These are phyloP conservation scores for Antarctomyces pellizariae DNA, from an alignment of 495 filamentous ascomycete species.

Conservation along the genomic window DNA sequence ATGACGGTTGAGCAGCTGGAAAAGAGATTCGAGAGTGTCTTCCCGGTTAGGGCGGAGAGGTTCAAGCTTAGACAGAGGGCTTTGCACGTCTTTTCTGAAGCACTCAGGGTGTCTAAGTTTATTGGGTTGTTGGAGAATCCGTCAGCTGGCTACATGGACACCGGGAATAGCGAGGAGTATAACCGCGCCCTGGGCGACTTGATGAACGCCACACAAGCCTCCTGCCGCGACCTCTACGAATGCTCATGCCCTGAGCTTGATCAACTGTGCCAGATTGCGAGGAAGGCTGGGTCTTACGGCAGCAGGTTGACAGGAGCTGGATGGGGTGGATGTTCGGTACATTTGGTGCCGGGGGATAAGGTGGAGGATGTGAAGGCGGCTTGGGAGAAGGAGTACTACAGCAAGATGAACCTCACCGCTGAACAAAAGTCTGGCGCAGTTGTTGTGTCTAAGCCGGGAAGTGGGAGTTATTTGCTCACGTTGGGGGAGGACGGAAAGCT, in stretches of 20 bases:
- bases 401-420: constrained; percentile 42
- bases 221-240: constrained; percentile 65
- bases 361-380: constrained; percentile 59
- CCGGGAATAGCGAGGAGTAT: constrained; percentile 29
- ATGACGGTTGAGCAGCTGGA: constrained; percentile 49
- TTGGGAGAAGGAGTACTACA: constrained; percentile 66
- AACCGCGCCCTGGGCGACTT: constrained; percentile 54
- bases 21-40: constrained; percentile 49
- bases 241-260: constrained; percentile 84
- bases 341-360: constrained; percentile 69
- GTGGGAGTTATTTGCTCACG: constrained; percentile 30
- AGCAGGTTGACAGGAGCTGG: constrained; percentile 81
- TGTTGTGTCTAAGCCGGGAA: constrained; percentile 71
- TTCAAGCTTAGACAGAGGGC: constrained; percentile 77
- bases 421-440: constrained; percentile 61
- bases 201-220: constrained; percentile 73
- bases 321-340: constrained; percentile 92
- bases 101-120: constrained; percentile 67
- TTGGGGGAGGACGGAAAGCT: constrained; percentile 2
- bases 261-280: constrained; percentile 58
- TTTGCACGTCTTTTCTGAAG: constrained; percentile 75
- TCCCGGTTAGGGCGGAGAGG: constrained; percentile 68
- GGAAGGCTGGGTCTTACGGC: constrained; percentile 56
- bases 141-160: constrained; percentile 11
- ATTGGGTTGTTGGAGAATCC: constrained; percentile 37